These are phyloP conservation scores for Neonectria neomacrospora DNA, from an alignment of 2,329 filamentous ascomycete species.

Conservation along the genomic window DNA sequence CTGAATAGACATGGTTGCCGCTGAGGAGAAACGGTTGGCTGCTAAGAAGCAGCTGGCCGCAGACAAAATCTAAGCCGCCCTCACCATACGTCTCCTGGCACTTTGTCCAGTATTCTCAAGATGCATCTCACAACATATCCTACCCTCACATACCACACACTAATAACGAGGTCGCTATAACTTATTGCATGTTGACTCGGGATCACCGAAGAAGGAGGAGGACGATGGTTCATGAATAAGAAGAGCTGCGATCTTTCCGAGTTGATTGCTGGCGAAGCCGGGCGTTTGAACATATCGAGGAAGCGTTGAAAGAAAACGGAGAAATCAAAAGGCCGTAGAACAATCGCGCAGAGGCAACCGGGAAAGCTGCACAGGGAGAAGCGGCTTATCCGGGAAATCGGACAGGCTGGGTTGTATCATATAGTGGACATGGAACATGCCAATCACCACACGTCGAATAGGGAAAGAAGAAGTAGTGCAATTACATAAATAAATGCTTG, in stretches of 20 bases:
- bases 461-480: conserved; percentile 20
- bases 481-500: conserved; percentile 31
- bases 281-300: conserved; percentile 3
- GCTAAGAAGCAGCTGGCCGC: conserved; percentile 49
- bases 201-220: neutral
- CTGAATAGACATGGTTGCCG: conserved; percentile 78
- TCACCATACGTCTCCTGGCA: neutral
- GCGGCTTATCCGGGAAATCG: conserved; percentile 7
- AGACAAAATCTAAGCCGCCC: conserved; percentile 37
- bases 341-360: neutral
- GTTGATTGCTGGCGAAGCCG: conserved; percentile 7
- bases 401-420: conserved; percentile 20
- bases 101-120: neutral
- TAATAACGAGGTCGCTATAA: conserved; percentile 3
- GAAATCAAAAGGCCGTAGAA: conserved; percentile 6
- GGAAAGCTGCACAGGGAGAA: conserved; percentile 3
- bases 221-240: neutral
- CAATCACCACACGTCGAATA: conserved; percentile 13
- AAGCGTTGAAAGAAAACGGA: neutral
- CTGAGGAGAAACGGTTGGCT: conserved; percentile 73
- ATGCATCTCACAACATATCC: neutral
- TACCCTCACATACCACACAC: conserved; percentile 7
- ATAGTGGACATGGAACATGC: conserved; percentile 17
- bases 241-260: conserved; percentile 2
- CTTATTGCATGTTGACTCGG: neutral